phyloP scores from a whole-genome alignment of 768 basidiomycete species.

The Leucosporidium yakuticum region DNA sequence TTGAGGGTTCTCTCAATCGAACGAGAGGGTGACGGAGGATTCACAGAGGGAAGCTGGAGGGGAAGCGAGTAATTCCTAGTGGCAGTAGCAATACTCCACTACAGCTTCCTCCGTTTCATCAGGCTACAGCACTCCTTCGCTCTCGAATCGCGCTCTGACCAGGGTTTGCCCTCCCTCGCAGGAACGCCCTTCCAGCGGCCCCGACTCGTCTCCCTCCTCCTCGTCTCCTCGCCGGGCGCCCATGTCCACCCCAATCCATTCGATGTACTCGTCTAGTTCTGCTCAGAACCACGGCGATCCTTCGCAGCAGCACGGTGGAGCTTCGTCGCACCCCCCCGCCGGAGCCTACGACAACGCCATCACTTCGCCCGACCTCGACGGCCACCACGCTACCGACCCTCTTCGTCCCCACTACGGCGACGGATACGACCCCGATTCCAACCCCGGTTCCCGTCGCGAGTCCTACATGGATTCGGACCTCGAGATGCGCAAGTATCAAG shows the following conservation, averaged over 20 bases:
- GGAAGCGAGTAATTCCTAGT: too few relatives aligned
- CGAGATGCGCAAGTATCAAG: constrained; percentile 36
- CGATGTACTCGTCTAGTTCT: constrained; percentile 21
- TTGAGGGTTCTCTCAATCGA: too few relatives aligned
- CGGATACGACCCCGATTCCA: not conserved
- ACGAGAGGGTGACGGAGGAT: too few relatives aligned
- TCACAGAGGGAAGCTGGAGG: too few relatives aligned
- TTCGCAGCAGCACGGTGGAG: not conserved
- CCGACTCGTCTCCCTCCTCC: not conserved
- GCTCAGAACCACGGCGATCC: constrained; percentile 14
- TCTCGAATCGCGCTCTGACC: too few relatives aligned
- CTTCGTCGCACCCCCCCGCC: constrained; percentile 6
- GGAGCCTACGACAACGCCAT: constrained; percentile 13
- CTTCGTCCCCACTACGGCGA: constrained; percentile 9
- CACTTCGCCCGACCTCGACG: constrained; percentile 27
- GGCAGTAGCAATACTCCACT: too few relatives aligned
- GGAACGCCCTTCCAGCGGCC: too few relatives aligned
- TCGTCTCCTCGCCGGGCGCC: constrained; percentile 1
- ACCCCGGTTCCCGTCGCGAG: constrained; percentile 15
- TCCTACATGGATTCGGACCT: constrained; percentile 34
- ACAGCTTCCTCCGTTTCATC: too few relatives aligned
- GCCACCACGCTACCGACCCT: constrained; percentile 17
- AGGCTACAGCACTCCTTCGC: too few relatives aligned
- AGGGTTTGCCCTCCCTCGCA: too few relatives aligned
- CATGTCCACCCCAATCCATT: constrained; percentile 23